Base-by-base conservation (phyloP, 2,329 filamentous ascomycete species). In the Ilyonectria robusta region DNA sequence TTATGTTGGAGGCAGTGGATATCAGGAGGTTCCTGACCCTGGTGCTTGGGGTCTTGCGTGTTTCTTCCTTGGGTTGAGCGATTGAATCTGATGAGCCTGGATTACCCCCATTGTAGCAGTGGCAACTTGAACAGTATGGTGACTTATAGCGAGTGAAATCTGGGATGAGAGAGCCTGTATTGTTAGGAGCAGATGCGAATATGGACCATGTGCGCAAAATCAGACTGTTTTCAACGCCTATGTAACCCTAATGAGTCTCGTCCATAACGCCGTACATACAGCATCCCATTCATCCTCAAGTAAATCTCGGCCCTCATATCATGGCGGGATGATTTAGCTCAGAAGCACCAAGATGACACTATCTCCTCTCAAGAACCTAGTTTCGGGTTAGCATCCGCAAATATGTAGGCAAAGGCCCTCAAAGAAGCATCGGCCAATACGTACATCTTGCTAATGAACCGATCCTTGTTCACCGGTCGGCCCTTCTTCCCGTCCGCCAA, bases 371-470 rank as follows among this genome's bases (percentile, higher is more conserved):
- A 97, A 82, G 81, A 97, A 97, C 89, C 29, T 35, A 54, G 72
- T 78, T 61, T 6, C 26, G 26, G 26, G 26, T 26, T 26, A 26
- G 26, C 26, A 26, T 26, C 26, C 26, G 26, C 26, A 26, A 26
- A 26, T 26, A 26, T 26, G 26, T 26, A 26, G 26, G 5, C 26
- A 26, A 26, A 26, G 26, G 6, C 26, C 4, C 26, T 26, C 26
- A 26, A 26, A 10, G 23, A 15, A n/a, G 26, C 23, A 50, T 50
- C 15, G n/a, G 6, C 15, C 26, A n/a, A 13, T n/a, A 88, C 91
- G 74, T 81, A 95, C 95, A 98, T 95, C 86, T 98, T 98, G 88
- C 94, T 97, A 78, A 98, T 96, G 83, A 98, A 98, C 47, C 96
- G 88, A 83, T 99, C 96, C 89, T 98, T 98, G 86, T 99, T 99